Conservation (phyloP, 371 early-diverging fungal genomes). For the Lichtheimia hyalospora region DNA sequence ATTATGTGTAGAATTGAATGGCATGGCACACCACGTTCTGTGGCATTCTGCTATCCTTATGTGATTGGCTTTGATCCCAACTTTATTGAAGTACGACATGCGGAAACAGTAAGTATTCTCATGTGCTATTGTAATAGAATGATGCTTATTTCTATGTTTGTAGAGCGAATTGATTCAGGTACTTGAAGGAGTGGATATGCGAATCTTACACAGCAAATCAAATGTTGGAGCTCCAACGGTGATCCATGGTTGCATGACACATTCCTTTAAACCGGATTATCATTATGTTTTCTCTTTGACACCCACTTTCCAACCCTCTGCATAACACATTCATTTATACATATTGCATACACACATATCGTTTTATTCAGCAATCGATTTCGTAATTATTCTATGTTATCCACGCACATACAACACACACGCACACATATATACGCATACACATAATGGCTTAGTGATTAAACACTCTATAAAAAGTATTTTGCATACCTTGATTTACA, state of each 20-base stretch:
- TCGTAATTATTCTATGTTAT: neutral
- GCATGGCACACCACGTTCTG: slow-evolving; percentile 56
- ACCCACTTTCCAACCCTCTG: neutral
- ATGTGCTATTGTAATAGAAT: no score
- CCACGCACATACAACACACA: neutral
- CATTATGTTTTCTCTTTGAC: slow-evolving; percentile 41
- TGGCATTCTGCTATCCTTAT: slow-evolving; percentile 79
- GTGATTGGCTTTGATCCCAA: slow-evolving; percentile 84
- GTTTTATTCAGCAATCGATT: no score
- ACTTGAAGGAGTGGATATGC: slow-evolving; percentile 35
- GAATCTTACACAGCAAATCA: slow-evolving; percentile 32
- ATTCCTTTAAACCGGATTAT: slow-evolving; percentile 45
- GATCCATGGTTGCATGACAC: slow-evolving; percentile 46
- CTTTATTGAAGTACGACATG: slow-evolving; percentile 88
- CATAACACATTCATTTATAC: neutral
- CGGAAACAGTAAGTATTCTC: slow-evolving; percentile 71
- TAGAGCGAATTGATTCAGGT: slow-evolving; percentile 47
- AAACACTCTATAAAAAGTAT: neutral
- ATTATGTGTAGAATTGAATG: slow-evolving; percentile 29
- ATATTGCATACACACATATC: neutral
- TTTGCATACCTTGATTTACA: no score
- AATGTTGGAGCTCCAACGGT: slow-evolving; percentile 23
- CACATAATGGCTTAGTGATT: neutral
- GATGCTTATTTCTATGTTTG: neutral
- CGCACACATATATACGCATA: neutral